Evolutionary conservation across 1,284 basidiomycete genomes (phyloP).

Genomic region (Exobasidium rhododendri): DNA sequence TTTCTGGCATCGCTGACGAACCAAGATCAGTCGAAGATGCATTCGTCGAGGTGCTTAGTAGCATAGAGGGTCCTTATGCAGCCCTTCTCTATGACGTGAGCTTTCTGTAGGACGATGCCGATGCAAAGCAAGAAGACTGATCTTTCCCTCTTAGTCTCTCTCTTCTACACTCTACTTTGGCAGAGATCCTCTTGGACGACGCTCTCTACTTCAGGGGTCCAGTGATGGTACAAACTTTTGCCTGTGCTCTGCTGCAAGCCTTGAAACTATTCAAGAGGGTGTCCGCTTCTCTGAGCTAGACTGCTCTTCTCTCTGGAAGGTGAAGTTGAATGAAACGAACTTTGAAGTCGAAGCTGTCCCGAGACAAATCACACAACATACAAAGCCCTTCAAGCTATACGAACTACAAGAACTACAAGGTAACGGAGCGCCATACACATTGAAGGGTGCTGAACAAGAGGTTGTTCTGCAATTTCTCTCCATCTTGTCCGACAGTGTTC

Average conservation of each 20-base stretch:
- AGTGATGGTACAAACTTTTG: neutral
- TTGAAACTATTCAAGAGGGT: neutral
- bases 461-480: slow-evolving; percentile 11
- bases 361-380: neutral
- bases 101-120: slow-evolving; percentile 5
- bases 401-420: neutral
- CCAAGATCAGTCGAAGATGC: neutral
- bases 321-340: slow-evolving; percentile 23
- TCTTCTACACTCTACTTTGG: slow-evolving; percentile 67
- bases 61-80: slow-evolving; percentile 47
- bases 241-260: slow-evolving; percentile 5
- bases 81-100: slow-evolving; percentile 42
- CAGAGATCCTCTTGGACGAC: slow-evolving; percentile 83
- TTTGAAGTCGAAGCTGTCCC: slow-evolving; percentile 57
- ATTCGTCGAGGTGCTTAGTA: slow-evolving; percentile 16
- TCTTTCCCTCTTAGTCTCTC: slow-evolving; percentile 22
- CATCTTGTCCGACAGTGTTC: slow-evolving; percentile 56
- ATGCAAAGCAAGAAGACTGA: slow-evolving; percentile 58
- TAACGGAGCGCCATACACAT: slow-evolving; percentile 2
- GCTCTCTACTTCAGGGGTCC: slow-evolving; percentile 69
- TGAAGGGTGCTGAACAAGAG: slow-evolving; percentile 13
- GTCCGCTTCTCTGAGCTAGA: slow-evolving; percentile 63
- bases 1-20: neutral
- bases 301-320: slow-evolving; percentile 62
- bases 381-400: neutral